Evolutionary conservation across 1,139 yeast species (phyloP), one percentile per base, ranked within the genome.

Genomic region (Lodderomyces jiufengensis): DNA sequence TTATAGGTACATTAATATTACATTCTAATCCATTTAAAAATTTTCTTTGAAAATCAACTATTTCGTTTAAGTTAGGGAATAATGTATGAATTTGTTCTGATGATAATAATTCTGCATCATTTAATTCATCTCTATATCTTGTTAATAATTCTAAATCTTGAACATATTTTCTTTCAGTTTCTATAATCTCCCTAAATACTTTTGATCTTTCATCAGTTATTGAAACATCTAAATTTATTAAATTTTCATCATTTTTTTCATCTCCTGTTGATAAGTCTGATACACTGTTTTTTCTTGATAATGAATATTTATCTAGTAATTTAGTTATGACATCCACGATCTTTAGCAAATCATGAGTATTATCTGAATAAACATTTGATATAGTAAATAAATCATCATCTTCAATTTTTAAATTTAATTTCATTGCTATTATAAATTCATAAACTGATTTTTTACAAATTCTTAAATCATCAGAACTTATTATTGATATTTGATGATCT

Each of bases 21-120:
- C 92, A 85, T 61, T 92, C 99, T 41, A 90, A 63, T 0, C 97
- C 95, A 34, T 86, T 80, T 39, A 92, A 64, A 42, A 92, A 83
- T 47, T 96, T 73, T 52, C 97, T 76, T 64, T 94, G 98, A 57
- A 90, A 88, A 61, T 92, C 98, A 33, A 92, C 76, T 30, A 92
- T 79, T 44, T 83, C 88, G 42, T 76, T 75, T 40, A 92, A 62
- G 54, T 87, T 88, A n/a, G 98, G 97, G 57, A 92, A 87, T 29
- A 92, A 60, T 54, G 75, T 72, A 56, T 86, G 90, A 36, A 88
- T 72, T 46, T 84, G 88, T 49, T 90, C 97, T 13, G 81, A 78
- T 5, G 90, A 76, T 14, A 92, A 72, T 25, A 81, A 62, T 43
- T 84, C 92, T 9, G 80, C 75, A 14, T 70, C 67, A 36, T 75